Percentiles rank a stretch among this genome's conserved stretches.
Conservation (phyloP, 2,329 filamentous ascomycete genomes). For the Pseudogymnoascus destructans region DNA sequence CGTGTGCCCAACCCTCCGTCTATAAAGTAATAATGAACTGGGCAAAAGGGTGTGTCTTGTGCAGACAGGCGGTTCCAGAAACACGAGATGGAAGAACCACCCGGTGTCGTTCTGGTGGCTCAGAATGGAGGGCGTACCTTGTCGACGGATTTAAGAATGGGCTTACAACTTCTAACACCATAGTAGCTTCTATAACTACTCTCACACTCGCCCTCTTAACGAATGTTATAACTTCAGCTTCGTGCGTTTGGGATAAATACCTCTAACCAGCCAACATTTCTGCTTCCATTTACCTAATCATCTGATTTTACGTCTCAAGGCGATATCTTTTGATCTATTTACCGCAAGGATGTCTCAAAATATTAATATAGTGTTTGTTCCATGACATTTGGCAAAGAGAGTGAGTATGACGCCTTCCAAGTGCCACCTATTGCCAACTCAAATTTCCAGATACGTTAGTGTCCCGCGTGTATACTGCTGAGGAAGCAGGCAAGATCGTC, state of each 20-base stretch:
- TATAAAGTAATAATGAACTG: background rate
- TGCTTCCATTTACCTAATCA: background rate
- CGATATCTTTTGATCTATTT: background rate
- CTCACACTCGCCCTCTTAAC: background rate
- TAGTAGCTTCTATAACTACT: background rate
- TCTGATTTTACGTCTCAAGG: background rate
- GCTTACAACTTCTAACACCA: background rate
- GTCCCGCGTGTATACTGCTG: slow-evolving; percentile 10
- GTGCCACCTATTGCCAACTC: background rate
- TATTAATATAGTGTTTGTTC: slow-evolving; percentile 15
- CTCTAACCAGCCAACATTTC: background rate
- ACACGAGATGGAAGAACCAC: too few relatives aligned
- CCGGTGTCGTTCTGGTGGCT: too few relatives aligned
- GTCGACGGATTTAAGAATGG: background rate
- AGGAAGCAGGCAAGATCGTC: slow-evolving; percentile 46
- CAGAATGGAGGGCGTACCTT: background rate
- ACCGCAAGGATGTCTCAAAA: background rate
- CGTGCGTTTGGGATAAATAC: background rate
- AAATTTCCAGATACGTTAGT: background rate
- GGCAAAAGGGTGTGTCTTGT: too few relatives aligned
- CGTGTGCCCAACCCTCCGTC: background rate
- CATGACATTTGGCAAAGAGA: slow-evolving; percentile 17
- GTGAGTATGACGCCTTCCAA: background rate
- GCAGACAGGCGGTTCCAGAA: too few relatives aligned
- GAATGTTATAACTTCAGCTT: background rate